Percentiles rank a stretch among this genome's conserved stretches.
Conservation (phyloP, 441 rosid genomes). For the Euphorbia schlechtendalii region DNA sequence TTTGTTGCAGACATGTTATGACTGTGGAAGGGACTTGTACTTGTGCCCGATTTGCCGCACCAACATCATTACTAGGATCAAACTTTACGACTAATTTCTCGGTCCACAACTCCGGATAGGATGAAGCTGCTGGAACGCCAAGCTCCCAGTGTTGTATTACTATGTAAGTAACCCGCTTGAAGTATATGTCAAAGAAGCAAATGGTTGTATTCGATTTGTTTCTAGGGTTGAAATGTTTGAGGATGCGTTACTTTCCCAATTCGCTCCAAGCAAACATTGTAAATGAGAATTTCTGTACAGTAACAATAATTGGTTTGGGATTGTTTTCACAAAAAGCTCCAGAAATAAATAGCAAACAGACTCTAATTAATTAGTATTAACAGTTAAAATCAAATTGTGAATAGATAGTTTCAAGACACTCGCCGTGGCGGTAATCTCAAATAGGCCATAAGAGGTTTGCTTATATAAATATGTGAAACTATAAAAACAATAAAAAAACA, state of each 20-base stretch:
- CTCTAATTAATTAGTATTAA: too few relatives aligned
- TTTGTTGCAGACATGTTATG: slow-evolving; percentile 33
- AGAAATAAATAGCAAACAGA: too few relatives aligned
- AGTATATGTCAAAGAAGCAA: background rate
- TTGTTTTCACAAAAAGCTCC: too few relatives aligned
- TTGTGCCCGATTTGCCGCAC: slow-evolving; percentile 32
- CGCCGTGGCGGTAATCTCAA: too few relatives aligned
- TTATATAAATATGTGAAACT: too few relatives aligned
- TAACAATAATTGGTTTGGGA: too few relatives aligned
- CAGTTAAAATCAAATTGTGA: too few relatives aligned
- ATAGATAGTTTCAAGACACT: too few relatives aligned
- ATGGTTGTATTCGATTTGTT: background rate
- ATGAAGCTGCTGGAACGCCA: background rate
- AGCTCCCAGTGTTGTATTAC: background rate
- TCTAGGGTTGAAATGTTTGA: background rate
- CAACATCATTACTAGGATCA: slow-evolving; percentile 23
- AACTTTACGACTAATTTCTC: slow-evolving; percentile 23
- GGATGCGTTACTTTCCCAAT: background rate
- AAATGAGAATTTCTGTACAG: background rate
- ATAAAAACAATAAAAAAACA: too few relatives aligned
- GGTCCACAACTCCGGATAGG: background rate
- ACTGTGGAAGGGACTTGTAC: slow-evolving; percentile 31
- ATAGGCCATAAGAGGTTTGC: too few relatives aligned
- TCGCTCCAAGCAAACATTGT: background rate
- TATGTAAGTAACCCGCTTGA: background rate